Conservation (phyloP, 176 grass and related monocot genomes). For the Oryza longistaminata region DNA sequence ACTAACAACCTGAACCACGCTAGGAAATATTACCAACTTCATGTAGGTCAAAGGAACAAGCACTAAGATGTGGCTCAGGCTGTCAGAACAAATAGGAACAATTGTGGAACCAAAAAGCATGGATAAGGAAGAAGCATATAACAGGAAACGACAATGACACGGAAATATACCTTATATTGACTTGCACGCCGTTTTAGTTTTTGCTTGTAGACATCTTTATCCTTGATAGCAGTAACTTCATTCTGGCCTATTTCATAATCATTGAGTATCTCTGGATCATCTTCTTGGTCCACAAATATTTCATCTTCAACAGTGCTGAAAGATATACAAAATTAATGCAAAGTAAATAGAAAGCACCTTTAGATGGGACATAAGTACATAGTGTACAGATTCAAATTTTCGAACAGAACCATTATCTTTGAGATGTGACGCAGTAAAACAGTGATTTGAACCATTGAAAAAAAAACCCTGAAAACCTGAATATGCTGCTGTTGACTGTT, state of each 20-base stretch:
- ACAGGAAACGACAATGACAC: slow-evolving; percentile 33
- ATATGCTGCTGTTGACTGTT: background rate
- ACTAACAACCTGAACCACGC: background rate
- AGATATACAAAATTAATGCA: slow-evolving; percentile 16
- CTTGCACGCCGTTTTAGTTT: slow-evolving; percentile 73
- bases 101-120: background rate
- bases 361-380: slow-evolving; percentile 1
- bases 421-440: background rate
- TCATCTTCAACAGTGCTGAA: slow-evolving; percentile 90
- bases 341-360: background rate
- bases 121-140: slow-evolving; percentile 1
- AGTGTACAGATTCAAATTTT: background rate
- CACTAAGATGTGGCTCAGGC: slow-evolving; percentile 5
- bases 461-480: background rate
- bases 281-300: slow-evolving; percentile 81
- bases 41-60: background rate
- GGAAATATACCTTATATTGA: slow-evolving; percentile 75
- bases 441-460: background rate
- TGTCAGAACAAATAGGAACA: background rate
- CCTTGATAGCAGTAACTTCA: slow-evolving; percentile 80
- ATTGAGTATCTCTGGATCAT: slow-evolving; percentile 79
- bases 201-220: slow-evolving; percentile 87
- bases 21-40: background rate
- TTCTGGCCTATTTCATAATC: slow-evolving; percentile 86
- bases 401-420: slow-evolving; percentile 8